Evolutionary conservation across 192 early-diverging fungal genomes (phyloP), one percentile per base, ranked within the genome.

Genomic region (Linnemannia hyalina): DNA sequence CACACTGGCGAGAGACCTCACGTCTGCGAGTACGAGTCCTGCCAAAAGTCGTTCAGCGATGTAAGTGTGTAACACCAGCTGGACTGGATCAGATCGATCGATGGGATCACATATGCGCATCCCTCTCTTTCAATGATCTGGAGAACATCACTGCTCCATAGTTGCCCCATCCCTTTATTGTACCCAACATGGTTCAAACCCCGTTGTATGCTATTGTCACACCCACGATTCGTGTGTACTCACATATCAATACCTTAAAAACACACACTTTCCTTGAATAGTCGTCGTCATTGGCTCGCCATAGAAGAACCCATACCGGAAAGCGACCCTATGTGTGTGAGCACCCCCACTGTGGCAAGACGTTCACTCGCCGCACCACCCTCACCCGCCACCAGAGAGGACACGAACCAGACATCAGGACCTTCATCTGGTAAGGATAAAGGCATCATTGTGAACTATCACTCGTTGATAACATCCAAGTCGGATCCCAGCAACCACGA

Each of bases 31-130:
- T 91, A 91, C 85, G 87, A 90, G 74, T 88, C 87, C 54, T 96
- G 95, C 80, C 92, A 91, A 83, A 95, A 95, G 89, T 91, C 90
- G 11, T 96, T 96, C 87, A 94, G 93, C 80, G 94, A 95, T 89
- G 91, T 91, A 86, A 75, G 84, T 74, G 16, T 52, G 16, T 52
- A 52, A 5, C 49, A 52, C 20, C 20, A 38, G 47, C n/a, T 65
- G 20, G 72, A 73, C 44, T 49, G 26, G 26, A 65, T 65, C 60
- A 65, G 29, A 65, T 65, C 60, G 60, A 65, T 65, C 29, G 60
- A 65, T 65, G 29, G n/a, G 29, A 57, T 57, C 60, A 32, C 57
- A 65, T 32, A 15, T 11, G 60, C 35, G 60, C 29, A 9, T 29
- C 11, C 55, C 7, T 57, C 26, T 57, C 10, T 60, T 60, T 32